phyloP scores from a whole-genome alignment of 345 rosid species.

The Eucalyptus marginata region DNA sequence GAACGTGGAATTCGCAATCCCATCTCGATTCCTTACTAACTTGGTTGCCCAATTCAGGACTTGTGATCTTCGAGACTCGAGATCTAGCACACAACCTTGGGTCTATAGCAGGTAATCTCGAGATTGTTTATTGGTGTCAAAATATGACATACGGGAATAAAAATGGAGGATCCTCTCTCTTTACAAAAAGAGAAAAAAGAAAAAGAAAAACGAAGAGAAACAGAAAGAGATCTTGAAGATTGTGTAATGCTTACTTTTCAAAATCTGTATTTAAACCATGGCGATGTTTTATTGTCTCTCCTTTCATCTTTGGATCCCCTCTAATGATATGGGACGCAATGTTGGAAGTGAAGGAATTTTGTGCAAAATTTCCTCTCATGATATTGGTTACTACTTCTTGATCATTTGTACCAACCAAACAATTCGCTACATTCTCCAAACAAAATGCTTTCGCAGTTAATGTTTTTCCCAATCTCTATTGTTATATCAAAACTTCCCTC shows the following conservation, averaged over 20 bases:
- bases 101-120: neutral
- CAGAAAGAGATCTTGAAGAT: neutral
- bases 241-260: neutral
- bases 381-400: neutral
- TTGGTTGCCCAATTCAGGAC: neutral
- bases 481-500: neutral
- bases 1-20: neutral
- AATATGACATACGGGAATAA: neutral
- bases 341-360: neutral
- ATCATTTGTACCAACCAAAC: neutral
- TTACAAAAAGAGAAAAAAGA: rapidly evolving
- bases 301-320: neutral
- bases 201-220: too few relatives aligned
- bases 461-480: neutral
- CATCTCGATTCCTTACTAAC: neutral
- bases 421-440: neutral
- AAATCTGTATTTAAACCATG: neutral
- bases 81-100: neutral
- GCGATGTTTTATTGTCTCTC: neutral
- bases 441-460: neutral
- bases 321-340: neutral
- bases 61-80: neutral
- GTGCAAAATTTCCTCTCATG: neutral
- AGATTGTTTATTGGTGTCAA: neutral
- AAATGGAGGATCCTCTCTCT: neutral